A percentile compares a stretch with the other conserved stretches of the same genome.
These are phyloP conservation scores for Ophiostoma pallidulum DNA, from an alignment of 2,329 filamentous ascomycete genomes.

Conservation along the genomic window DNA sequence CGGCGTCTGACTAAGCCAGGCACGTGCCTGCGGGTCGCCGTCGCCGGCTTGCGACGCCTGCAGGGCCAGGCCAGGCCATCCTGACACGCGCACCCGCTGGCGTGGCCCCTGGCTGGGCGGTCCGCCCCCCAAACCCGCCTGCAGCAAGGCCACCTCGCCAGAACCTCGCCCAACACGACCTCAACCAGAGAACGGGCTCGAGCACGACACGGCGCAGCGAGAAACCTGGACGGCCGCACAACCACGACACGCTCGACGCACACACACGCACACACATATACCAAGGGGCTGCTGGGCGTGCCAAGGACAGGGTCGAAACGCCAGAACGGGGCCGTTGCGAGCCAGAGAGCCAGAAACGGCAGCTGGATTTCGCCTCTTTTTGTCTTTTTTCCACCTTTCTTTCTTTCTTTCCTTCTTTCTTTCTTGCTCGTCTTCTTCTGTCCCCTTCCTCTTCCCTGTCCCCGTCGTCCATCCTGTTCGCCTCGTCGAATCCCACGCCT, in stretches of 20 bases:
- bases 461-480: background rate
- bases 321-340: background rate
- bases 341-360: background rate
- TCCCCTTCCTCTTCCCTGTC: background rate
- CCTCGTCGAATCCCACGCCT: background rate
- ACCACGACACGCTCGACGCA: background rate
- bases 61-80: too few relatives aligned
- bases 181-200: background rate
- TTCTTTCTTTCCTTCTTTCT: background rate
- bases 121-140: background rate
- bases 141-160: conserved; percentile 6
- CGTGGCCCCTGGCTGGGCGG: conserved; percentile 5
- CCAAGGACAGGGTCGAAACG: conserved; percentile 9
- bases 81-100: too few relatives aligned
- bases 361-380: background rate
- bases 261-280: background rate
- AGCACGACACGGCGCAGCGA: background rate
- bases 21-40: conserved; percentile 4
- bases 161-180: background rate
- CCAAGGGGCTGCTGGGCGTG: conserved; percentile 1
- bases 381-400: background rate
- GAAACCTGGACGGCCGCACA: background rate
- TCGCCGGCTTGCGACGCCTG: conserved; percentile 5
- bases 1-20: background rate
- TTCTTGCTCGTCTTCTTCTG: background rate